phyloP scores from a whole-genome alignment of 371 early-diverging fungal genomes.

The Sporodiniella umbellata region DNA sequence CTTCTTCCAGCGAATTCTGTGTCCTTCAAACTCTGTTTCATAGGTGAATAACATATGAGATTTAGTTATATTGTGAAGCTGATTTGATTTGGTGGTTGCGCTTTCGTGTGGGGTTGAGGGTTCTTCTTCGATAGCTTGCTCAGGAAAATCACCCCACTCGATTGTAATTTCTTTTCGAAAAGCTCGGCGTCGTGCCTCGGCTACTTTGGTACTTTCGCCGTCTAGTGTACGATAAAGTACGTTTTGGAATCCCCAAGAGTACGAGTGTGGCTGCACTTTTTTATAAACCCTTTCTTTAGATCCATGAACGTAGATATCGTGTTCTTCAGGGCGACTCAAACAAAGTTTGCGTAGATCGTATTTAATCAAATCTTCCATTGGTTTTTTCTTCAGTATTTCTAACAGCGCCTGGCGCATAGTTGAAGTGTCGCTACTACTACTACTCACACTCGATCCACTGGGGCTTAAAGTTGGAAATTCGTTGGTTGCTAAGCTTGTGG shows the following conservation, averaged over 20 bases:
- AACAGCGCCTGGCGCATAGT: slow-evolving; percentile 9
- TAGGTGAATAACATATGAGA: slow-evolving; percentile 41
- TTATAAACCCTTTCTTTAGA: slow-evolving; percentile 33
- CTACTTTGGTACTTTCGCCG: slow-evolving; percentile 20
- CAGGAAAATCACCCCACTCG: slow-evolving; percentile 29
- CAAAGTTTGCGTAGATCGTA: slow-evolving; percentile 39
- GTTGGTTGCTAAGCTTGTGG: slow-evolving; percentile 7
- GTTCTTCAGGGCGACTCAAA: slow-evolving; percentile 29
- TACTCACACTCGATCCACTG: slow-evolving; percentile 10
- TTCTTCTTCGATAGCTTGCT: slow-evolving; percentile 5
- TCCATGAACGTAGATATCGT: slow-evolving; percentile 30
- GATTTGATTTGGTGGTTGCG: slow-evolving; percentile 9
- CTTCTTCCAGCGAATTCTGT: slow-evolving; percentile 37
- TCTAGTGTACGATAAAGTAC: slow-evolving; percentile 19
- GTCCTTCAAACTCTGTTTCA: slow-evolving; percentile 31
- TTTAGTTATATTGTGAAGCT: slow-evolving; percentile 29
- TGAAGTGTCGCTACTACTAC: slow-evolving; percentile 10
- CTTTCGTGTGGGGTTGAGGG: neutral
- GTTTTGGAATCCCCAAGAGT: slow-evolving; percentile 55
- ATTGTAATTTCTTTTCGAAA: slow-evolving; percentile 44
- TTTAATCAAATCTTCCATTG: slow-evolving; percentile 20
- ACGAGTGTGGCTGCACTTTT: slow-evolving; percentile 46
- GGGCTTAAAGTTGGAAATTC: slow-evolving; percentile 4
- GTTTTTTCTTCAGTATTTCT: slow-evolving; percentile 19
- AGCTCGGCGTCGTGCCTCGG: slow-evolving; percentile 39